phyloP scores from a whole-genome alignment of 179 eudicot genomes.

The Silene vulgaris region DNA sequence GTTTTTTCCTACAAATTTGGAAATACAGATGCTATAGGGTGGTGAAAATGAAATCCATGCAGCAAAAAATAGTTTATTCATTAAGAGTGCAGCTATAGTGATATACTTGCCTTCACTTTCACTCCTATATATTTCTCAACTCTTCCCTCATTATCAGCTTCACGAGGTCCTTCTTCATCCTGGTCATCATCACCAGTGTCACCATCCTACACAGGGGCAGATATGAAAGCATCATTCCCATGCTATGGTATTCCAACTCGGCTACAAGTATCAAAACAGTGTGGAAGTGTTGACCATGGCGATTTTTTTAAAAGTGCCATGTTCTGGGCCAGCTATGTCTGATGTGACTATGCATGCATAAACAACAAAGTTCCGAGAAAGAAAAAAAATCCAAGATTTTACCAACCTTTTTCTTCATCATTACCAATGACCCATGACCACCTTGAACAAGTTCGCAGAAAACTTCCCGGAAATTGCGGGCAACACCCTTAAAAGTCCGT shows the following conservation, averaged over 20 bases:
- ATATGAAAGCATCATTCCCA: not conserved
- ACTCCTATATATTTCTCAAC: slow-evolving; percentile 97
- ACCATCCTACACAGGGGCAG: slow-evolving; percentile 52
- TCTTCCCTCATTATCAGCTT: slow-evolving; percentile 69
- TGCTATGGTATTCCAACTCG: not conserved
- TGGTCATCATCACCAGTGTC: slow-evolving; percentile 70
- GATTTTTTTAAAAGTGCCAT: not conserved
- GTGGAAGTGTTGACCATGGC: not conserved
- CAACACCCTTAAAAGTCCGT: slow-evolving; percentile 97
- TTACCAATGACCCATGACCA: slow-evolving; percentile 87
- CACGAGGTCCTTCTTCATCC: slow-evolving; percentile 86
- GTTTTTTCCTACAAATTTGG: not conserved
- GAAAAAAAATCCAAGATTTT: not conserved
- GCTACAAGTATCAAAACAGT: not conserved
- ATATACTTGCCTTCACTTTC: slow-evolving; percentile 80
- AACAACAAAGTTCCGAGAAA: slow-evolving; percentile 11
- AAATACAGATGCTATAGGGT: not conserved
- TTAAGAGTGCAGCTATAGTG: not conserved
- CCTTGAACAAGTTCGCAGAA: slow-evolving; percentile 97
- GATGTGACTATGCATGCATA: slow-evolving; percentile 2
- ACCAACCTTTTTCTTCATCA: slow-evolving; percentile 97
- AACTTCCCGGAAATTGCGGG: slow-evolving; percentile 92
- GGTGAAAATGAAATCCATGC: not conserved
- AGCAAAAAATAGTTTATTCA: not conserved
- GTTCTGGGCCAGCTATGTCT: not conserved